phyloP scores from a whole-genome alignment of 2,329 filamentous ascomycete species.

The Pseudopyricularia javanii region DNA sequence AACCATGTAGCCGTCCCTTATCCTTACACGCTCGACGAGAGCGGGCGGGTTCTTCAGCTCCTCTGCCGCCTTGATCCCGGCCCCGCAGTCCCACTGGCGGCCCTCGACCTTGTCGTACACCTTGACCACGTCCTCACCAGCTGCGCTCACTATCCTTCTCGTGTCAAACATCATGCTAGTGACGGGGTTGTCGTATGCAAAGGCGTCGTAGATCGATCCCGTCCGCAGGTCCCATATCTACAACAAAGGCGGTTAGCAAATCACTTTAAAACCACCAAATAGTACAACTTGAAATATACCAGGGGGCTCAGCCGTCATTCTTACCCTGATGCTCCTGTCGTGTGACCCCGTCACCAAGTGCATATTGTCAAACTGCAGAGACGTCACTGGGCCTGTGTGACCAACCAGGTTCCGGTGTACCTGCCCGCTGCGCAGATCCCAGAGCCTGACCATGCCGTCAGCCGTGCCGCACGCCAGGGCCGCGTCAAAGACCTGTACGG shows the following conservation, averaged over 20 bases:
- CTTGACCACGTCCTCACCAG: slow-evolving; percentile 88
- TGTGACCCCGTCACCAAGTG: slow-evolving; percentile 87
- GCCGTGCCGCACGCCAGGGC: slow-evolving; percentile 93
- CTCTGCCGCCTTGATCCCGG: slow-evolving; percentile 60
- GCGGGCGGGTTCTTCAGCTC: slow-evolving; percentile 47
- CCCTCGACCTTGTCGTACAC: slow-evolving; percentile 97
- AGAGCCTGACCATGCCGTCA: slow-evolving; percentile 91
- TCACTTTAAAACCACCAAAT: no score
- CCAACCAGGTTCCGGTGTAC: slow-evolving; percentile 94
- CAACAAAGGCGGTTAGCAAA: background rate
- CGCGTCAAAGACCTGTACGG: slow-evolving; percentile 90
- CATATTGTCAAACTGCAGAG: slow-evolving; percentile 90
- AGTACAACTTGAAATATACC: no score
- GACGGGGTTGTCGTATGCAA: slow-evolving; percentile 83
- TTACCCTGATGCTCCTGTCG: slow-evolving; percentile 86
- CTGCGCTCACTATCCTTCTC: slow-evolving; percentile 78
- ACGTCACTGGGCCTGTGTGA: slow-evolving; percentile 88
- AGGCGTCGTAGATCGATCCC: slow-evolving; percentile 89
- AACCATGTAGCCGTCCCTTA: slow-evolving; percentile 87
- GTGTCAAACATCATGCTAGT: slow-evolving; percentile 97
- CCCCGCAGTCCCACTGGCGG: slow-evolving; percentile 90
- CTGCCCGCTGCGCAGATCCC: slow-evolving; percentile 92
- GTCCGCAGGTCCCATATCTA: slow-evolving; percentile 98
- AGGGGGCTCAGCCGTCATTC: slow-evolving; percentile 19
- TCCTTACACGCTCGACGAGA: slow-evolving; percentile 72